Evolutionary conservation across 1,139 yeast species (phyloP), one percentile per base, ranked within the genome.

Genomic region (Meyerozyma carpophila): DNA sequence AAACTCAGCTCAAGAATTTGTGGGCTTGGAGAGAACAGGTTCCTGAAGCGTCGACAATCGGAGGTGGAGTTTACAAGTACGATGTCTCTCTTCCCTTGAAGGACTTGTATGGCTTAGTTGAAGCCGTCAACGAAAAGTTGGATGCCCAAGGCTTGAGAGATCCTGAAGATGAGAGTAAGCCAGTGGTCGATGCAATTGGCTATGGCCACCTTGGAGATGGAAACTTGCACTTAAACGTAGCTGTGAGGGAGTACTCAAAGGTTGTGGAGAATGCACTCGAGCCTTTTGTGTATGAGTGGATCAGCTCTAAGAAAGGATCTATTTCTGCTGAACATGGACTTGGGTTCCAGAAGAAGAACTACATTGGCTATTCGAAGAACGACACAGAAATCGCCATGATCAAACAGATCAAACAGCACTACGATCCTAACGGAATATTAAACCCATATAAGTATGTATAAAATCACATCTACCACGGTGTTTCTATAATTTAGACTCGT

Each of bases 191-290:
- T 47, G 95, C 94, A 4, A 81, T 90, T 50, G 98, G 98, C 1
- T 93, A 91, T 57, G 98, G 98, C 21, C 98, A 91, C 58, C 76
- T 91, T 57, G 98, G 98, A 46, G 98, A 91, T 60, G 97, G 98
- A 43, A 91, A 91, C 66, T 73, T 91, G 56, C 98, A 91, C 62
- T 77, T 93, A 60, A 91, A 93, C 60, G 94, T 91, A 42, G 82
- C 94, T 40, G 95, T 89, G n/a, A 78, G 96, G 60, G 76, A 81
- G 55, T 91, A 91, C 65, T 76, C 77, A 52, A 84, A 86, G 62
- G 76, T 72, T 29, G 84, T 91, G 45, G 98, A 91, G 66, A 68
- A 75, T 44, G 79, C 76, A 2, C 74, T 93, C 50, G 98, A 93
- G 65, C 98, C 98, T 36, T 91, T 84, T 66, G 93, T 93, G 26